Base-by-base conservation (phyloP, 495 filamentous ascomycete genomes). In the Alectoria sarmentosa region DNA sequence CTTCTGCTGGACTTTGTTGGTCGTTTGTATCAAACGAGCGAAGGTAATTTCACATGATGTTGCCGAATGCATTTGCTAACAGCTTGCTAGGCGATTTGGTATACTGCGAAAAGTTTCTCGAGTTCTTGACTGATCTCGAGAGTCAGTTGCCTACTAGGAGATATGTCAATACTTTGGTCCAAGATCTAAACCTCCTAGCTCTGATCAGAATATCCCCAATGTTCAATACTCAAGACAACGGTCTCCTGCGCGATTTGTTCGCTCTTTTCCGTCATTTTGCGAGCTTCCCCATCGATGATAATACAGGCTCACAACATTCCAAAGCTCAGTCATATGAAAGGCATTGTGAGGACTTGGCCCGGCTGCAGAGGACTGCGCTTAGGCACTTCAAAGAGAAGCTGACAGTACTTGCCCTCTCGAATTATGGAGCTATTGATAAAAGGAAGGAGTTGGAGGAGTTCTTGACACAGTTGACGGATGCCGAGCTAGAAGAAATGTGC, bases 121-220 rank as follows among this genome's bases (percentile, higher is more conserved):
- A 99, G 73, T 85, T 98, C 32, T 77, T 98, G 65, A 88, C 89
- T 5, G 94, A 99, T 73, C 78, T 99, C 28, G 84, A 92, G 73
- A 96, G 93, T 70, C 94, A 99, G 72, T 79, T 97, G 49, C 94
- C 94, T 23, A 99, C 94, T 7, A 83, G 94, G 69, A 84, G 95
- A 75, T 96, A 97, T 70, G 90, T 95, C 70, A 98, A 96, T 73
- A 86, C 90, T 3, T 79, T 99, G 30, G 73, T 97, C n/a, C 87
- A 90, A 70, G 95, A 99, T 73, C 77, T 98, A 39, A 91, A 98
- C 67, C 73, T 96, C n/a, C 75, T 96, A 32, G 80, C 94, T 11
- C 83, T 89, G n/a, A 85, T 96, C 65, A 84, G 80, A 62, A 79
- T 96, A 36, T 96, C 92, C 0, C 87, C 87, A 21, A 71, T 93